These are phyloP conservation scores for Venturia nashicola DNA, from an alignment of 2,329 filamentous ascomycete genomes.

Conservation along the genomic window DNA sequence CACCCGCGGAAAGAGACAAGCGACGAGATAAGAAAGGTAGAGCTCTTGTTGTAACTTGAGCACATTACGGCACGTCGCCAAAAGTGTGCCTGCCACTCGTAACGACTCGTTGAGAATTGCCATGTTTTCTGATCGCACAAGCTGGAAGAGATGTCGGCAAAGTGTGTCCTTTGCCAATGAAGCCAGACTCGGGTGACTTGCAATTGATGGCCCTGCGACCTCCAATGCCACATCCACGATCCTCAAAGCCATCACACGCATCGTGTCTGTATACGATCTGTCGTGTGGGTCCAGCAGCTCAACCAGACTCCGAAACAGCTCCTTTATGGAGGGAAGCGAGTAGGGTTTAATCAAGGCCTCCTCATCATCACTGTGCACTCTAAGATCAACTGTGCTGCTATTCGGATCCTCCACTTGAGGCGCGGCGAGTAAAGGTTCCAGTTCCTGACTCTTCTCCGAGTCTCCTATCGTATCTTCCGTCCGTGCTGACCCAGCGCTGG, in stretches of 20 bases:
- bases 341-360: slow-evolving; percentile 65
- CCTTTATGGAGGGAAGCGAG: slow-evolving; percentile 83
- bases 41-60: slow-evolving; percentile 94
- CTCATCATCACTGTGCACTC: slow-evolving; percentile 21
- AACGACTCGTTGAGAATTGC: slow-evolving; percentile 86
- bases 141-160: slow-evolving; percentile 88
- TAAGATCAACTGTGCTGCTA: slow-evolving; percentile 11
- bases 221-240: slow-evolving; percentile 97
- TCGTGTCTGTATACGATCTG: slow-evolving; percentile 80
- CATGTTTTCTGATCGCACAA: slow-evolving; percentile 94
- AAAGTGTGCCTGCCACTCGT: slow-evolving; percentile 77
- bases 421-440: background rate
- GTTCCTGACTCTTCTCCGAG: slow-evolving; percentile 3
- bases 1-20: slow-evolving; percentile 85
- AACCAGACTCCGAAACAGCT: slow-evolving; percentile 86
- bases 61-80: slow-evolving; percentile 81
- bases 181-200: slow-evolving; percentile 78
- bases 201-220: slow-evolving; percentile 89
- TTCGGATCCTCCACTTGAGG: slow-evolving; percentile 6
- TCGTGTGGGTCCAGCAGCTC: slow-evolving; percentile 91
- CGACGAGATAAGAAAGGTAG: slow-evolving; percentile 86
- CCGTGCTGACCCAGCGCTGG: background rate
- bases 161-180: slow-evolving; percentile 83
- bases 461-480: background rate
- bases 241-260: slow-evolving; percentile 92